Evolutionary conservation across 2,329 filamentous ascomycete genomes (phyloP).

Genomic region (Fusarium ramigenum): DNA sequence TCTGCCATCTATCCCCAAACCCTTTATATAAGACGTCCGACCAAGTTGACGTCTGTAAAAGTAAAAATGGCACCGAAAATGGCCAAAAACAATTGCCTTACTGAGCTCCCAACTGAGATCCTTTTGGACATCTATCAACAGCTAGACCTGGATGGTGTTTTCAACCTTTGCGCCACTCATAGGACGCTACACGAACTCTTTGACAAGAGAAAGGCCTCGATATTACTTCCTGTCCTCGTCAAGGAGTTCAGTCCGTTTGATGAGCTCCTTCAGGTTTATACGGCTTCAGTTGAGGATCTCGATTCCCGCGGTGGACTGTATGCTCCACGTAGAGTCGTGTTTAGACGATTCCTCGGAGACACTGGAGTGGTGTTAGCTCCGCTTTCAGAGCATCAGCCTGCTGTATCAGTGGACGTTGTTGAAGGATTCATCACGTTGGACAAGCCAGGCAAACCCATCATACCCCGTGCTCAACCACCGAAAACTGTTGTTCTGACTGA

Average conservation of each 20-base stretch:
- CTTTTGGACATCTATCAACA: slow-evolving; percentile 58
- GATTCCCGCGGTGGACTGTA: slow-evolving; percentile 47
- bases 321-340: slow-evolving; percentile 51
- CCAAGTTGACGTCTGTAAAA: neutral
- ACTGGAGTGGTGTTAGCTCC: slow-evolving; percentile 42
- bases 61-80: slow-evolving; percentile 29
- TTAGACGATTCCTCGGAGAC: slow-evolving; percentile 50
- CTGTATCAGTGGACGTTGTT: neutral
- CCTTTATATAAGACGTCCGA: neutral
- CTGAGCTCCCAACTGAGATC: slow-evolving; percentile 56
- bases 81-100: slow-evolving; percentile 34
- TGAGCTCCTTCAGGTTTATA: slow-evolving; percentile 58
- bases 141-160: slow-evolving; percentile 54
- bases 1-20: neutral
- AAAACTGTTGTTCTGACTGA: slow-evolving; percentile 46
- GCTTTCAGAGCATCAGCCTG: slow-evolving; percentile 9
- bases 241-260: slow-evolving; percentile 56
- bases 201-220: slow-evolving; percentile 49
- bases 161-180: slow-evolving; percentile 51
- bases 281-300: slow-evolving; percentile 52
- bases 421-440: slow-evolving; percentile 36
- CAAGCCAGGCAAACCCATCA: slow-evolving; percentile 34
- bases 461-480: neutral
- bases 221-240: slow-evolving; percentile 55
- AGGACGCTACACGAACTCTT: slow-evolving; percentile 54